Percentiles rank a stretch among this genome's conserved stretches.
Conservation (phyloP, 768 basidiomycete genomes). For the Ramaria sp. region DNA sequence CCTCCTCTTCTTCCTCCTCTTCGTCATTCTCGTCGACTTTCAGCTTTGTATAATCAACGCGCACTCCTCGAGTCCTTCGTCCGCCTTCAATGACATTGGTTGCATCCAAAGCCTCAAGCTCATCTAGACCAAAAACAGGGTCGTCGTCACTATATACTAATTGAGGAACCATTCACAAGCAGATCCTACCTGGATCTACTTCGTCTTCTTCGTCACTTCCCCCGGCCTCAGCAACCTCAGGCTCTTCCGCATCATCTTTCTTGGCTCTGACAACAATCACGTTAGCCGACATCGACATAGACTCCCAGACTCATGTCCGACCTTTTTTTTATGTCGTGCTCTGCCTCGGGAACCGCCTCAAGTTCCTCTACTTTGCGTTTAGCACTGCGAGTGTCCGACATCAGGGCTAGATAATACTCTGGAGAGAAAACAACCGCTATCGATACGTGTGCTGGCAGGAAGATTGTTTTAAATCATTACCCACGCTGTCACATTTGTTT, state of each 20-base stretch:
- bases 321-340: not conserved
- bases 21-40: constrained; percentile 16
- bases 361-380: constrained; percentile 1
- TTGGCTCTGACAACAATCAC: constrained; percentile 13
- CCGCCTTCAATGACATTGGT: constrained; percentile 13
- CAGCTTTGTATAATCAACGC: constrained; percentile 19
- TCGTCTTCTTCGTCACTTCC: constrained; percentile 16
- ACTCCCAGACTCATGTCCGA: not conserved
- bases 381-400: not conserved
- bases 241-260: constrained; percentile 16
- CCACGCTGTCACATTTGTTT: not conserved
- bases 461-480: not conserved
- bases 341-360: not conserved
- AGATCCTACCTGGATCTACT: constrained; percentile 17
- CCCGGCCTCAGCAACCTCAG: constrained; percentile 14
- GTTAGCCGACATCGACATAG: not conserved
- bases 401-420: not conserved
- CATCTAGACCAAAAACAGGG: constrained; percentile 12
- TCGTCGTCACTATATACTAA: too few relatives aligned
- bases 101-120: constrained; percentile 16
- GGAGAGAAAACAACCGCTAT: too few relatives aligned
- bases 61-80: constrained; percentile 19
- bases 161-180: not conserved
- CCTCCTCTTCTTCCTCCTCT: constrained; percentile 37
- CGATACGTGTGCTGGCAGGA: not conserved